Percentiles rank a stretch among this genome's conserved stretches.
phyloP scores from a whole-genome alignment of 192 early-diverging fungal species.

The Linnemannia exigua region DNA sequence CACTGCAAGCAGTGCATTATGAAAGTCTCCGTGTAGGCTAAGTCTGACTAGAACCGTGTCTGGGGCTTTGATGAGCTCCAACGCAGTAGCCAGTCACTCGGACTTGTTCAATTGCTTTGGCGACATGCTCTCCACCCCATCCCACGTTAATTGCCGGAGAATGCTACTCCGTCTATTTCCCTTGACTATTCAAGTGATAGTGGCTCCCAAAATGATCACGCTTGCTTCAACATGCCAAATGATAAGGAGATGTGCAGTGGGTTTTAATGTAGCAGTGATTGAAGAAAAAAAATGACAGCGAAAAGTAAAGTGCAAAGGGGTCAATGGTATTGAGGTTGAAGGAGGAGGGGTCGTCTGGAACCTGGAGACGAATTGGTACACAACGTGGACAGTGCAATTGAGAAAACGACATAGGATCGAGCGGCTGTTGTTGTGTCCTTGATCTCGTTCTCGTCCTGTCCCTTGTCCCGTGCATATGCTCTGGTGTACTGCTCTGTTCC shows the following conservation, averaged over 20 bases:
- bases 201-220: not conserved
- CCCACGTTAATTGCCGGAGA: not conserved
- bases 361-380: not conserved
- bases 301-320: not conserved
- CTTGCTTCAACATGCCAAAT: not conserved
- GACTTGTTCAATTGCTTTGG: no score
- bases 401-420: not conserved
- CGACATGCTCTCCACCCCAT: no score
- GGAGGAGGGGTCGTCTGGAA: not conserved
- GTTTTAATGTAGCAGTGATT: not conserved
- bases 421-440: no score
- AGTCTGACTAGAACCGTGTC: no score
- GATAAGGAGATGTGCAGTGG: not conserved
- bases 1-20: no score
- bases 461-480: not conserved
- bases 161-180: not conserved
- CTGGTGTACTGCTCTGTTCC: not conserved
- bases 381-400: not conserved
- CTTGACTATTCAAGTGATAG: not conserved
- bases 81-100: no score
- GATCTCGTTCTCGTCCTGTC: not conserved
- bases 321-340: not conserved
- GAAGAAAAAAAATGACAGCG: not conserved
- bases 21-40: no score
- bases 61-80: no score